Evolutionary conservation across 495 filamentous ascomycete genomes (phyloP).

Genomic region (Rostrohypoxylon terebratum): DNA sequence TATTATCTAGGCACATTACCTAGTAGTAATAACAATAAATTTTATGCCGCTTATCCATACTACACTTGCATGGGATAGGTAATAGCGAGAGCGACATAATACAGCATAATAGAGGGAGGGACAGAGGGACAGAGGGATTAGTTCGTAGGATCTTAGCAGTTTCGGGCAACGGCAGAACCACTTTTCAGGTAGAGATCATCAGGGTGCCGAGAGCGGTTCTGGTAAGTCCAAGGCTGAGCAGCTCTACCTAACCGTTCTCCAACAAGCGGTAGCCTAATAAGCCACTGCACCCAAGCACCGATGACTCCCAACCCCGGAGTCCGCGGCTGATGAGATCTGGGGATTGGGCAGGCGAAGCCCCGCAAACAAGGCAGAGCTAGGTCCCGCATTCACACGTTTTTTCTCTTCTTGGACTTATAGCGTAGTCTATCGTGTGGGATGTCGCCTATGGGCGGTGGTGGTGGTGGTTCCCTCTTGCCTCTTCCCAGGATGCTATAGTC

Average conservation of each 20-base stretch:
- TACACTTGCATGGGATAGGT: background rate
- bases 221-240: conserved; percentile 12
- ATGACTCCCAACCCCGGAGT: conserved; percentile 8
- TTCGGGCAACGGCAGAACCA: conserved; percentile 12
- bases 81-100: background rate
- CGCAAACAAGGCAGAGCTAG: conserved; percentile 19
- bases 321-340: conserved; percentile 14
- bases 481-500: background rate
- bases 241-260: background rate
- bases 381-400: background rate
- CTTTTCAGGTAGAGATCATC: background rate
- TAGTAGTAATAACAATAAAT: too few relatives aligned
- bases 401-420: too few relatives aligned
- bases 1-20: too few relatives aligned
- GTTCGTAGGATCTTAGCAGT: background rate
- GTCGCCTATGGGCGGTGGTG: background rate
- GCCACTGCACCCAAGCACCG: conserved; percentile 8
- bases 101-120: background rate
- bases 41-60: background rate
- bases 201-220: background rate
- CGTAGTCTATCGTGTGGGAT: too few relatives aligned
- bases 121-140: background rate
- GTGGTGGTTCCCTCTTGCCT: background rate
- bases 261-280: conserved; percentile 8
- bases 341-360: background rate